Evolutionary conservation across 495 filamentous ascomycete genomes (phyloP), one percentile per base, ranked within the genome.

Genomic region (Talaromyces stipitatus): DNA sequence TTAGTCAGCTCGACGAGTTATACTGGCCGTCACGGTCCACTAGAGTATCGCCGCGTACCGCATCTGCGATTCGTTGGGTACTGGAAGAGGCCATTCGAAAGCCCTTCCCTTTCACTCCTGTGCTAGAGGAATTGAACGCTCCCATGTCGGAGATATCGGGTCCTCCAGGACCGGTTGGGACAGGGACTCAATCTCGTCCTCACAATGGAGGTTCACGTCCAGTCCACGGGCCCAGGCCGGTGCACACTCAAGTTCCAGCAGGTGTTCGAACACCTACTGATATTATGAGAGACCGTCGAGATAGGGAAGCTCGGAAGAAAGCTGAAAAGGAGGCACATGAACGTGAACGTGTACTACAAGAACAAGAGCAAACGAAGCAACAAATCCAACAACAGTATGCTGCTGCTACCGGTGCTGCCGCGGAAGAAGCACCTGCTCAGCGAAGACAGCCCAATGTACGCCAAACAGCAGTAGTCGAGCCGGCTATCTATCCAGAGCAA

Each of bases 61-160:
- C 85, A 14, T 82, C 85, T 57, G 92, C 94, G 16, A 91, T 98
- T 66, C 86, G 90, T 59, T 96, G 85, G 79, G 83, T 90, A 5
- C 83, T 97, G 47, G 92, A 98, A 75, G 90, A 92, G 72, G 94
- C 89, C 46, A 79, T 97, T 50, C 86, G 92, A 50, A 82, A 84
- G 36, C 92, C 94, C 1, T 80, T 91, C 57, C 79, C 83, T 10
- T 94, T 98, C 72, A 91, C 91, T 3, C 80, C 89, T 14, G 91
- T 95, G 67, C 78, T 82, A 43, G 82, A 86, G 54, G 94, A 98
- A 78, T 85, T 92, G 78, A 90, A 91, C 86, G 91, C 92, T 64
- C 82, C 85, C 61, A 97, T 98, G 94, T 86, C 94, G 62, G 88
- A 95, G 71, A 75, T 95, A 64, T 76, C 82, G 66, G 78, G 78